A percentile compares a stretch with the other conserved stretches of the same genome.
phyloP scores from a whole-genome alignment of 495 filamentous ascomycete genomes.

The Xylaria venustula region DNA sequence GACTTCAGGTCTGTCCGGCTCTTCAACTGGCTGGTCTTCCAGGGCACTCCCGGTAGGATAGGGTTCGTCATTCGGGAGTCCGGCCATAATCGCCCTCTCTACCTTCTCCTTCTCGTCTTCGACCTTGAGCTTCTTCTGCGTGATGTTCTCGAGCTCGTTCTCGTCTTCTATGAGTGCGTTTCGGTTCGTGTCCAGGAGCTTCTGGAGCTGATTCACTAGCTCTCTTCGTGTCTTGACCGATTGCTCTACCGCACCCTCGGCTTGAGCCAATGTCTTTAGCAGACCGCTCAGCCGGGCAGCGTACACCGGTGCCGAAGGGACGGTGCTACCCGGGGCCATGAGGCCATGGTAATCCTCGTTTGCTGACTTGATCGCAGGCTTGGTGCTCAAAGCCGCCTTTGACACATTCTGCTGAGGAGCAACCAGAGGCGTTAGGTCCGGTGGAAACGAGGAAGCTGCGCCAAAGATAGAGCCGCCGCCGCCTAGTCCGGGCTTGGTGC shows the following conservation, averaged over 20 bases:
- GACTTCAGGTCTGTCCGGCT: slow-evolving; percentile 67
- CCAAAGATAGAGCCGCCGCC: slow-evolving; percentile 67
- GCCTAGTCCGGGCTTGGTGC: slow-evolving; percentile 62
- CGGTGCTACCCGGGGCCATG: slow-evolving; percentile 60
- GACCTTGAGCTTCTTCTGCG: slow-evolving; percentile 59
- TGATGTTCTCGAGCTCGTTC: slow-evolving; percentile 55
- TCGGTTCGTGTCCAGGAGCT: slow-evolving; percentile 73
- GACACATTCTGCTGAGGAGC: slow-evolving; percentile 68
- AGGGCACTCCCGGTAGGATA: slow-evolving; percentile 28
- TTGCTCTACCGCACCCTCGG: slow-evolving; percentile 88
- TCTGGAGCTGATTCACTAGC: slow-evolving; percentile 78
- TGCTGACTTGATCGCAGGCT: slow-evolving; percentile 62
- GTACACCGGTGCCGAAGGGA: slow-evolving; percentile 81
- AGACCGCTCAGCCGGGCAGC: slow-evolving; percentile 86
- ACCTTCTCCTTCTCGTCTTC: slow-evolving; percentile 81
- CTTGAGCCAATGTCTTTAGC: slow-evolving; percentile 81
- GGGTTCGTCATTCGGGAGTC: slow-evolving; percentile 51
- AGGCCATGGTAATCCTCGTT: slow-evolving; percentile 80
- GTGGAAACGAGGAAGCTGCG: slow-evolving; percentile 59
- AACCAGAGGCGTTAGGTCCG: slow-evolving; percentile 73
- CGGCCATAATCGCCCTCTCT: slow-evolving; percentile 83
- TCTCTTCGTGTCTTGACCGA: slow-evolving; percentile 81
- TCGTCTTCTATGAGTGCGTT: slow-evolving; percentile 67
- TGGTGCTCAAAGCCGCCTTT: slow-evolving; percentile 64
- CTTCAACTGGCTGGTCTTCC: slow-evolving; percentile 40